These are phyloP conservation scores for Globisporangium nunn DNA, from an alignment of 352 stramenopile species.

Conservation along the genomic window DNA sequence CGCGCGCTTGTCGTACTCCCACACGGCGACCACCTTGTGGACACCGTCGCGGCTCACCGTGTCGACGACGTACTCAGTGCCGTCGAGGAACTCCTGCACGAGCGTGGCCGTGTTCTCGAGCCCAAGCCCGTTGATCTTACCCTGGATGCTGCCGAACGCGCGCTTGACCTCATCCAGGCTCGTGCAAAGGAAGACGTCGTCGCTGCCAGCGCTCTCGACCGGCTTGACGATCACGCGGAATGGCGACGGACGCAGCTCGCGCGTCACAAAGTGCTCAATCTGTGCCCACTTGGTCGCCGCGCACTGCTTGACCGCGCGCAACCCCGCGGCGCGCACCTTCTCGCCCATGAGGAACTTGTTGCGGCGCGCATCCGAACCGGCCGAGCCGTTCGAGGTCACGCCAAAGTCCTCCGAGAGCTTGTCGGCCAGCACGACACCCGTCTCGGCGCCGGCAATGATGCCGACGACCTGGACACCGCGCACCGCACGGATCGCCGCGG, in stretches of 20 bases:
- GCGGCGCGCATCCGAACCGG: constrained; percentile 68
- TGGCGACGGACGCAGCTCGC: constrained; percentile 32
- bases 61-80: constrained; percentile 96
- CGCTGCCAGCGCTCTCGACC: constrained; percentile 88
- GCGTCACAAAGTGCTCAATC: constrained; percentile 76
- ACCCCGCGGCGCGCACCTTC: constrained; percentile 57
- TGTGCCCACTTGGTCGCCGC: constrained; percentile 72
- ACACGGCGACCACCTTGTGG: constrained; percentile 94
- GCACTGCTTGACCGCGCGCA: constrained; percentile 78
- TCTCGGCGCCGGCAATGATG: constrained; percentile 90
- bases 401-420: constrained; percentile 83
- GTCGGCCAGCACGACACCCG: constrained; percentile 90
- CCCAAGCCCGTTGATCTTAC: constrained; percentile 85
- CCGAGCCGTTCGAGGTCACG: constrained; percentile 82
- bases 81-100: constrained; percentile 93
- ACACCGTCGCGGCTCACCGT: constrained; percentile 90
- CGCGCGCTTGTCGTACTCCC: constrained; percentile 95
- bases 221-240: constrained; percentile 91
- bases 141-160: constrained; percentile 89
- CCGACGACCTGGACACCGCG: constrained; percentile 52
- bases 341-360: constrained; percentile 90
- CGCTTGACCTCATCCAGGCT: constrained; percentile 86
- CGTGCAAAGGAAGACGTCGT: constrained; percentile 92
- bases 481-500: constrained; percentile 26
- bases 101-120: constrained; percentile 87